phyloP scores from a whole-genome alignment of 2,329 filamentous ascomycete genomes.

The Epichloe coenophiala region DNA sequence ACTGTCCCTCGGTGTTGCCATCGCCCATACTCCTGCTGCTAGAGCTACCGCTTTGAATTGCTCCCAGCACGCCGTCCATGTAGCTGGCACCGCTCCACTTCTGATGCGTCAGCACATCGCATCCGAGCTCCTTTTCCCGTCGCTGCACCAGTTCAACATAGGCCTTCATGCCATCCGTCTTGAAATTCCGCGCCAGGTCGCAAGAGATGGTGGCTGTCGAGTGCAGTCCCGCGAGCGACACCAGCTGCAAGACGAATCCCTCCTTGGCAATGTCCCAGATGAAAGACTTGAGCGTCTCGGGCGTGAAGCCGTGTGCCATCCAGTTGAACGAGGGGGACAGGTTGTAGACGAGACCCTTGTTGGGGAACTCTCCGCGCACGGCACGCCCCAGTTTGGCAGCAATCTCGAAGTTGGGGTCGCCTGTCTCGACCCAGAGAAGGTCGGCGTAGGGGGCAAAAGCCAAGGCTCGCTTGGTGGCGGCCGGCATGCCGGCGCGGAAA shows the following conservation, averaged over 20 bases:
- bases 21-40: conserved; percentile 89
- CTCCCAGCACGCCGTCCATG: conserved; percentile 79
- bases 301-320: conserved; percentile 87
- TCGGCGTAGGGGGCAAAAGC: conserved; percentile 88
- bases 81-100: conserved; percentile 62
- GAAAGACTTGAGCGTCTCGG: conserved; percentile 73
- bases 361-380: conserved; percentile 56
- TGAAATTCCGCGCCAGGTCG: conserved; percentile 72
- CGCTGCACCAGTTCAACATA: conserved; percentile 92
- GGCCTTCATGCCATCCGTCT: conserved; percentile 85
- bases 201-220: conserved; percentile 50
- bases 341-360: conserved; percentile 92
- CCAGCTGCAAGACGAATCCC: conserved; percentile 59
- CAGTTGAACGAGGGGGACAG: conserved; percentile 96
- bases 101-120: conserved; percentile 90
- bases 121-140: conserved; percentile 78
- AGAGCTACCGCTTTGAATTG: conserved; percentile 83
- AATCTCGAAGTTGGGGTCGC: conserved; percentile 69
- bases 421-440: conserved; percentile 94
- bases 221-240: conserved; percentile 53
- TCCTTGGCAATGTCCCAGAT: conserved; percentile 93
- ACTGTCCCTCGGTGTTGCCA: conserved; percentile 74
- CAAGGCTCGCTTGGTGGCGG: conserved; percentile 85
- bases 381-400: conserved; percentile 62
- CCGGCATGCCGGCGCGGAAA: conserved; percentile 68